phyloP scores from a whole-genome alignment of 2,329 filamentous ascomycete species.

The Myriosclerotinia curreyana region DNA sequence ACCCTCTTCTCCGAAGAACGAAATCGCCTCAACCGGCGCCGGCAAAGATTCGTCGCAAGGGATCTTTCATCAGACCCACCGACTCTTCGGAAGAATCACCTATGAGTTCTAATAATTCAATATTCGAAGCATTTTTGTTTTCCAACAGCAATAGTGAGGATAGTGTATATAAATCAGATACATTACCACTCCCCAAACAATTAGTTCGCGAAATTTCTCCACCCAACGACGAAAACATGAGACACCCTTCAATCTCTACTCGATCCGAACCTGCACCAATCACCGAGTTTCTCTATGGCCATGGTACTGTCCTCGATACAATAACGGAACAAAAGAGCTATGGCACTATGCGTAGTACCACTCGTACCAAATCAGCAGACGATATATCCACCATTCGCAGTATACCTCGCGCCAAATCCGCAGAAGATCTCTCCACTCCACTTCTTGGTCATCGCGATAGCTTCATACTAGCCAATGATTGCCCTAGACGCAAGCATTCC shows the following conservation, averaged over 20 bases:
- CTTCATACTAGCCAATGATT: constrained; percentile 31
- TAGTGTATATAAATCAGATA: constrained; percentile 28
- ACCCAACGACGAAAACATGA: constrained; percentile 18
- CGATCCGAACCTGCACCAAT: constrained; percentile 4
- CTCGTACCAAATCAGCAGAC: constrained; percentile 34
- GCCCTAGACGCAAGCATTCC: constrained; percentile 38
- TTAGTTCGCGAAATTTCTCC: background rate
- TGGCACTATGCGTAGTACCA: constrained; percentile 38
- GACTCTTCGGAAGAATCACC: constrained; percentile 43
- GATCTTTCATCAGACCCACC: constrained; percentile 32
- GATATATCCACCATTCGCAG: constrained; percentile 23
- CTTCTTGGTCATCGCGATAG: constrained; percentile 36
- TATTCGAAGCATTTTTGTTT: constrained; percentile 42
- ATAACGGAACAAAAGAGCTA: constrained; percentile 45
- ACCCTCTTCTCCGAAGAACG: constrained; percentile 24
- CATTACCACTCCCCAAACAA: constrained; percentile 16
- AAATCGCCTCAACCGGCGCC: constrained; percentile 26
- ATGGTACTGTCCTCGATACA: constrained; percentile 43
- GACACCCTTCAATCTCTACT: constrained; percentile 15
- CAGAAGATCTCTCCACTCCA: constrained; percentile 33
- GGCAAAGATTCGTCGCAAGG: constrained; percentile 38
- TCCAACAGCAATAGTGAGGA: constrained; percentile 39
- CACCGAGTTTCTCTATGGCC: constrained; percentile 42
- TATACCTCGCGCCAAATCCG: constrained; percentile 31
- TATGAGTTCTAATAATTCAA: constrained; percentile 40